These are phyloP conservation scores for Ceratobasidium papillatum DNA, from an alignment of 1,284 basidiomycete species.

Conservation along the genomic window DNA sequence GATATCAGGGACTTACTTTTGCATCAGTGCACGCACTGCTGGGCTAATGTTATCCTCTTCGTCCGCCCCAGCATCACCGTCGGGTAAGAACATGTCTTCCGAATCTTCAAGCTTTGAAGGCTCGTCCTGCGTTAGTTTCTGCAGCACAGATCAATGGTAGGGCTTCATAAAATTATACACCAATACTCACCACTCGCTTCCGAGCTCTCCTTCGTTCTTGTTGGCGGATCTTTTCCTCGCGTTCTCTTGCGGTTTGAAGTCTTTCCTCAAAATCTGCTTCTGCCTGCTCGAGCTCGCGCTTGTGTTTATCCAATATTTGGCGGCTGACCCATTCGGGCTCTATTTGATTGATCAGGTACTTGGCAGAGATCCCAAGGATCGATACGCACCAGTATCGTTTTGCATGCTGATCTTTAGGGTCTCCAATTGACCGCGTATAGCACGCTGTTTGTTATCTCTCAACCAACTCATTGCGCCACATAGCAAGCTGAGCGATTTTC, in stretches of 20 bases:
- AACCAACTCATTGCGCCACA: constrained; percentile 86
- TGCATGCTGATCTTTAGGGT: constrained; percentile 50
- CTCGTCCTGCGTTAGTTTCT: constrained; percentile 49
- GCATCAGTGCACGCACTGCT: constrained; percentile 82
- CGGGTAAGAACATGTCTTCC: constrained; percentile 72
- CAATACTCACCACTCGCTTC: constrained; percentile 65
- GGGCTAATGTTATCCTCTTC: constrained; percentile 73
- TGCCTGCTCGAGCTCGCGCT: constrained; percentile 70
- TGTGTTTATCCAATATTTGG: constrained; percentile 72
- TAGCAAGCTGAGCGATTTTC: constrained; percentile 86
- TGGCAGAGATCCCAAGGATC: constrained; percentile 28
- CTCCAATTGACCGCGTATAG: constrained; percentile 66
- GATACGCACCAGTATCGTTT: constrained; percentile 53
- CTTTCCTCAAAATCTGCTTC: constrained; percentile 70
- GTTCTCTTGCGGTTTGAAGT: constrained; percentile 66
- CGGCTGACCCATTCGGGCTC: constrained; percentile 84
- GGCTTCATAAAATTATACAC: constrained; percentile 35
- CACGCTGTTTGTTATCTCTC: constrained; percentile 71
- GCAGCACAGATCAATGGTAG: constrained; percentile 46
- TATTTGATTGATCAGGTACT: constrained; percentile 48
- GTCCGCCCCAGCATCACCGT: constrained; percentile 54
- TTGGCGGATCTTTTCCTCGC: constrained; percentile 67
- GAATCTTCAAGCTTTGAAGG: constrained; percentile 52
- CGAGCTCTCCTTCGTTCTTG: constrained; percentile 64
- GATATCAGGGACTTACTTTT: constrained; percentile 61